A percentile compares a stretch with the other conserved stretches of the same genome.
phyloP scores from a whole-genome alignment of 768 basidiomycete species.

The Agaricus subrufescens region DNA sequence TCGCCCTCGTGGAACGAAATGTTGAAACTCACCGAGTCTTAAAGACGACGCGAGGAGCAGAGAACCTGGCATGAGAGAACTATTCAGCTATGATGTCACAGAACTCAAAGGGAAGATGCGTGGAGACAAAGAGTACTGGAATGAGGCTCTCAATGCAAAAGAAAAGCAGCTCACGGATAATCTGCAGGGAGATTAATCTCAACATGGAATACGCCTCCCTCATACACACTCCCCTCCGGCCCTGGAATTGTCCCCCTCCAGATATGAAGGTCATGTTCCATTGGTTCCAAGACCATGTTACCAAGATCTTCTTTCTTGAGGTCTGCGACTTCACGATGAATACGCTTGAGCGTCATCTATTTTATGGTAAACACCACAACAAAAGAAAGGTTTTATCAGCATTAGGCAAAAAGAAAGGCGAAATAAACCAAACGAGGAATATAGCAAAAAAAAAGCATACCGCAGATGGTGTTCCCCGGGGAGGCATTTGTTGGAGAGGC shows the following conservation, averaged over 20 bases:
- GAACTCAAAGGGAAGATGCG: background rate
- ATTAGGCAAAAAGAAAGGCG: background rate
- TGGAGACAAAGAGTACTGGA: background rate
- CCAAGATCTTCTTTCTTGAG: slow-evolving; percentile 82
- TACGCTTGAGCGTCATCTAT: slow-evolving; percentile 71
- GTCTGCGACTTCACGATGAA: slow-evolving; percentile 78
- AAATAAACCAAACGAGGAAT: background rate
- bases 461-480: slow-evolving; percentile 4
- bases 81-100: background rate
- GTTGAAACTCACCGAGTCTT: slow-evolving; percentile 52
- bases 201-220: slow-evolving; percentile 70
- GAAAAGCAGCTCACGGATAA: slow-evolving; percentile 63
- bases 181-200: slow-evolving; percentile 63
- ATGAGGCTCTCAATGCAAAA: background rate
- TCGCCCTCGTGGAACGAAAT: background rate
- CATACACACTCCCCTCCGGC: slow-evolving; percentile 78
- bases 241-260: slow-evolving; percentile 82
- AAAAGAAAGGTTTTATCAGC: background rate
- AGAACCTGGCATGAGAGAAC: slow-evolving; percentile 45
- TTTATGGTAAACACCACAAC: background rate
- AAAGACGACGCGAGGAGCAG: slow-evolving; percentile 73
- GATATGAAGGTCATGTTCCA: slow-evolving; percentile 57
- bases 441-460: background rate
- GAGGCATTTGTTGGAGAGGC: background rate
- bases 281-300: slow-evolving; percentile 60